Conservation (phyloP, 2,329 filamentous ascomycete genomes). For the Nannizzia gypsea region DNA sequence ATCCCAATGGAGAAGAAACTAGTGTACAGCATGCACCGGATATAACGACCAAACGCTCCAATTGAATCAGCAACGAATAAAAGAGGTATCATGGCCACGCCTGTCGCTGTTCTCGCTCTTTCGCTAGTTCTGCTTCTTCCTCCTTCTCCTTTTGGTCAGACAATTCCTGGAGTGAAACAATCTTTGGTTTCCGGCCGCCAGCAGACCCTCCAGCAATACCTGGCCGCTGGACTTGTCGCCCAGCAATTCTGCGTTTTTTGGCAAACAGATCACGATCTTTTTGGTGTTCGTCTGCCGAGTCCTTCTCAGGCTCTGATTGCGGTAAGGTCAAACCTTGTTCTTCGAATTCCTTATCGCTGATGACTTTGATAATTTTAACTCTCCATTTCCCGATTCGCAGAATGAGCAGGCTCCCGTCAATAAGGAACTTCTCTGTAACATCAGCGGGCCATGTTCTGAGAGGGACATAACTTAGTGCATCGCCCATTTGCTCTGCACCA, state of each 20-base stretch:
- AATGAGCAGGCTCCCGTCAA: slow-evolving; percentile 43
- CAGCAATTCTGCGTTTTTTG: background rate
- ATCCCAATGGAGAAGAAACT: background rate
- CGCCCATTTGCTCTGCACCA: slow-evolving; percentile 31
- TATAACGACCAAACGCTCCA: background rate
- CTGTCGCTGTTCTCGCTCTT: background rate
- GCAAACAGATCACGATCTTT: background rate
- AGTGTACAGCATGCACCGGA: background rate
- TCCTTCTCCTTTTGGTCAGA: background rate
- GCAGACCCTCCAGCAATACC: background rate
- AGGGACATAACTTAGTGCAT: slow-evolving; percentile 39
- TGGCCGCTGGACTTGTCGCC: background rate
- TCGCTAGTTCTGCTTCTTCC: background rate
- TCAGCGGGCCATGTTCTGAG: slow-evolving; percentile 34
- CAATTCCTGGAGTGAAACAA: background rate
- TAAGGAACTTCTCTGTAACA: slow-evolving; percentile 38
- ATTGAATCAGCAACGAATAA: background rate
- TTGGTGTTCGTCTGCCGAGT: background rate
- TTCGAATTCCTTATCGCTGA: slow-evolving; percentile 44
- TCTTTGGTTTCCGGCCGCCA: background rate
- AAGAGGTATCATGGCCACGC: background rate
- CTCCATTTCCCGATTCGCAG: slow-evolving; percentile 50
- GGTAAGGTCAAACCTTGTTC: slow-evolving; percentile 26
- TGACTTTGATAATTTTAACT: slow-evolving; percentile 44
- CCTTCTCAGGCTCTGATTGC: background rate